phyloP scores from a whole-genome alignment of 495 filamentous ascomycete species.

The Xylaria acuta region DNA sequence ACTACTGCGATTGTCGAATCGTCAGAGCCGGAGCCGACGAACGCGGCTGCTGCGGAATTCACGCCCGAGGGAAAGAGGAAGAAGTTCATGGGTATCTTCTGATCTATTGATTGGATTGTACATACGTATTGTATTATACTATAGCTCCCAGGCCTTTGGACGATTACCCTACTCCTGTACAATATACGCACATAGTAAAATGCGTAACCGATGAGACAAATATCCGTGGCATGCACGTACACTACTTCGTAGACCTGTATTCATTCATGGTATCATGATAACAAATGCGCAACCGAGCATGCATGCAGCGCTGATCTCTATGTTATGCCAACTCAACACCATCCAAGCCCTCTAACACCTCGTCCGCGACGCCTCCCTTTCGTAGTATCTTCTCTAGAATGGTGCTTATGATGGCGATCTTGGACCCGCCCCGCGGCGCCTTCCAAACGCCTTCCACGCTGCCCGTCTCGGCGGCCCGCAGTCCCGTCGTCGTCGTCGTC shows the following conservation, averaged over 20 bases:
- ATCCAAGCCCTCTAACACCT: slow-evolving; percentile 81
- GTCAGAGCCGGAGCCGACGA: slow-evolving; percentile 4
- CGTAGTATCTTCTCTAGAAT: slow-evolving; percentile 72
- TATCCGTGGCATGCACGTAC: neutral
- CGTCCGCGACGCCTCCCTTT: slow-evolving; percentile 78
- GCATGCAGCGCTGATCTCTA: neutral
- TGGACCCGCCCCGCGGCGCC: slow-evolving; percentile 75
- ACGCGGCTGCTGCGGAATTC: slow-evolving; percentile 14
- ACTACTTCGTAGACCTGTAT: slow-evolving; percentile 24
- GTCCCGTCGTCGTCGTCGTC: slow-evolving; percentile 37
- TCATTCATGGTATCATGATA: slow-evolving; percentile 32
- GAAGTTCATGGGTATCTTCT: slow-evolving; percentile 55
- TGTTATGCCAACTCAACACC: slow-evolving; percentile 58
- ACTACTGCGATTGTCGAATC: slow-evolving; percentile 24
- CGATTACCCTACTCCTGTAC: slow-evolving; percentile 15
- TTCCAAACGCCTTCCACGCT: slow-evolving; percentile 78
- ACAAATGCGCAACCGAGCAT: neutral
- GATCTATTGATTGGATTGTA: slow-evolving; percentile 22
- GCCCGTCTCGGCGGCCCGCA: slow-evolving; percentile 58
- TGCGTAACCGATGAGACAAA: slow-evolving; percentile 13
- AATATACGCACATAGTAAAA: slow-evolving; percentile 8
- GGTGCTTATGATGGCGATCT: slow-evolving; percentile 67
- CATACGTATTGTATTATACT: neutral
- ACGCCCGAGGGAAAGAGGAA: slow-evolving; percentile 41
- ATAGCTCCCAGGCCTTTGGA: neutral